Conservation (phyloP, 2,329 filamentous ascomycete species). For the Aspergillus amoenus region DNA sequence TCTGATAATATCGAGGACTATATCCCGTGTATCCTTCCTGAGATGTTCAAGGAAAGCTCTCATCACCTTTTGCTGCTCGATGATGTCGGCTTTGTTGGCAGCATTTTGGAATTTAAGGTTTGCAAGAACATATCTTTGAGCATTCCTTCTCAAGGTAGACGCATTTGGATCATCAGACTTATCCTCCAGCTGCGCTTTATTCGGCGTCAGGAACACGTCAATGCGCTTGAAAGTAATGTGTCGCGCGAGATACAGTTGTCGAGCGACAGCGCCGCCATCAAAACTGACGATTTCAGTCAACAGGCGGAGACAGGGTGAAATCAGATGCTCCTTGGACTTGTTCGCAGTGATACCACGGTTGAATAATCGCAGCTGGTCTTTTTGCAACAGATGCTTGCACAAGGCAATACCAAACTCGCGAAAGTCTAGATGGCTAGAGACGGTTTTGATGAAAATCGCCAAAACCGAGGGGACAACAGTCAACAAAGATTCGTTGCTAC, state of each 20-base stretch:
- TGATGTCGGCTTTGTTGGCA: slow-evolving; percentile 75
- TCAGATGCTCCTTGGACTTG: slow-evolving; percentile 81
- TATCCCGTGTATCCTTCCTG: slow-evolving; percentile 71
- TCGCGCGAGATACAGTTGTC: slow-evolving; percentile 72
- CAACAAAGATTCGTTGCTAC: slow-evolving; percentile 76
- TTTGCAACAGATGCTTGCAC: slow-evolving; percentile 77
- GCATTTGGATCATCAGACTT: slow-evolving; percentile 64
- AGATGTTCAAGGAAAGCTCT: slow-evolving; percentile 73
- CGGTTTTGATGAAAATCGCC: slow-evolving; percentile 74
- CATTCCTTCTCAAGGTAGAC: slow-evolving; percentile 79
- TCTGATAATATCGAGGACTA: slow-evolving; percentile 73
- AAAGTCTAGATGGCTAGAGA: slow-evolving; percentile 73
- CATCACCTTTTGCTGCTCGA: slow-evolving; percentile 71
- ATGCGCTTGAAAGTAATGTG: slow-evolving; percentile 78
- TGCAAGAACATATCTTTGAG: slow-evolving; percentile 75
- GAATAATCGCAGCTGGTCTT: slow-evolving; percentile 76
- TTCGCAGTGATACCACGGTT: slow-evolving; percentile 75
- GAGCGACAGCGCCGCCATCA: slow-evolving; percentile 79
- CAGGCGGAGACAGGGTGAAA: slow-evolving; percentile 82
- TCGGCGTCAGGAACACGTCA: slow-evolving; percentile 76
- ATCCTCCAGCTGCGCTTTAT: slow-evolving; percentile 52
- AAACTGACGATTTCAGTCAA: slow-evolving; percentile 82
- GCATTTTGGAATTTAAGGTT: slow-evolving; percentile 76
- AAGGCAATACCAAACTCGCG: slow-evolving; percentile 73
- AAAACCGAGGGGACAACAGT: slow-evolving; percentile 79